These are phyloP conservation scores for Artemisia annua DNA, from an alignment of 129 eudicot species.

Conservation along the genomic window DNA sequence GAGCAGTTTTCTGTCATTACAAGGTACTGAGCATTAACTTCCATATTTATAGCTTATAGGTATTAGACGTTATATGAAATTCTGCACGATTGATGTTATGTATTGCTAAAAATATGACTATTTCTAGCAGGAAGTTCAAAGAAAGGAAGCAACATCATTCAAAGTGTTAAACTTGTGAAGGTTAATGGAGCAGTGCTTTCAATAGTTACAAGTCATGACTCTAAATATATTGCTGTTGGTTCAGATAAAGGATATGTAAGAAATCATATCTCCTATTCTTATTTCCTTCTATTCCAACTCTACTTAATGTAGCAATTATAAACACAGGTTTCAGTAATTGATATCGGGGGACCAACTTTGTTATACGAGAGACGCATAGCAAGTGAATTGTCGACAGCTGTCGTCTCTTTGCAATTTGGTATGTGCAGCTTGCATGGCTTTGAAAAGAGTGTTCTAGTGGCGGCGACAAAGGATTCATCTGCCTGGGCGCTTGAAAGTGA, in stretches of 20 bases:
- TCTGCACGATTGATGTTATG: conserved; percentile 10
- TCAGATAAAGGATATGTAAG: conserved; percentile 93
- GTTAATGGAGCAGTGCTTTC: conserved; percentile 77
- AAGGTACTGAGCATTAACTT: conserved; percentile 60
- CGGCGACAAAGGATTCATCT: conserved; percentile 84
- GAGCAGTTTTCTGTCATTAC: conserved; percentile 66
- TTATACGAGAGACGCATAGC: conserved; percentile 69
- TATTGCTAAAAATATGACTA: conserved; percentile 2
- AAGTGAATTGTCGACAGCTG: conserved; percentile 71
- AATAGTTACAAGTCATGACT: conserved; percentile 41
- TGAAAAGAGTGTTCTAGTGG: conserved; percentile 68
- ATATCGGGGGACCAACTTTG: conserved; percentile 53
- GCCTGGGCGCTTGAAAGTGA: conserved; percentile 80
- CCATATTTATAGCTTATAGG: conserved; percentile 1
- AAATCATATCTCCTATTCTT: conserved; percentile 4
- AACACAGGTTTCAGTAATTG: conserved; percentile 69
- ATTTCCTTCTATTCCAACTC: neutral
- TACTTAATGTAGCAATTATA: conserved; percentile 4
- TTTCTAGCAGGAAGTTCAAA: conserved; percentile 73
- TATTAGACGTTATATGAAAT: neutral
- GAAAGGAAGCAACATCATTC: conserved; percentile 82
- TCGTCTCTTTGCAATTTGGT: conserved; percentile 72
- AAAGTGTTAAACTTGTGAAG: conserved; percentile 57
- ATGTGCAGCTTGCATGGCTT: conserved; percentile 80
- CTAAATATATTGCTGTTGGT: conserved; percentile 77